Evolutionary conservation across 257 asterid genomes (phyloP), one percentile per base, ranked within the genome.

Genomic region (Solanum clarkiae): DNA sequence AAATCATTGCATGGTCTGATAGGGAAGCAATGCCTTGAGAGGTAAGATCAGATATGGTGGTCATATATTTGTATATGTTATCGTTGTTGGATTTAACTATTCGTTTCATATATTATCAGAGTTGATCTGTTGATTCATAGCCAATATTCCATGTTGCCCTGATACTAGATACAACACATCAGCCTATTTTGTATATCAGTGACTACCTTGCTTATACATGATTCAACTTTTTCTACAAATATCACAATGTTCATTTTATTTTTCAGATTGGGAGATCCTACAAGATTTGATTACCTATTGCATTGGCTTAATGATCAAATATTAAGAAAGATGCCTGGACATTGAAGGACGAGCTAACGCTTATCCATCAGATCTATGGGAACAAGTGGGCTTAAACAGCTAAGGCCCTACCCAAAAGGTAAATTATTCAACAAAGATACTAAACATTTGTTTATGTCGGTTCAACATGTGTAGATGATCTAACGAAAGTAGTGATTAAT

Each of bases 331-430:
- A 96, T 80, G 96, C 98, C 29, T 96, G 99, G 99, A 91, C 93
- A 63, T 87, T 93, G 92, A 98, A 96, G 86, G 99, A 96, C 91
- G 99, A 96, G 86, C 92, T 90, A 83, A 91, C 93, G 51, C 91
- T 96, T 29, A 29, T 3, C 85, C 99, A 96, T 85, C 91, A 94
- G 40, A 60, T 89, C 54, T 88, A 95, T 88, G 98, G 98, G 88
- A 96, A 96, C 87, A 96, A 96, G 90, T 96, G 99, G 99, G 98
- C 99, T 87, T 98, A 96, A 91, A 90, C 94, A 82, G 98, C 99
- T 56, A 96, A 92, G 92, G 95, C 93, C 88, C 89, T 96, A 68
- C 98, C 98, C 53, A 98, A 98, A 88, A 94, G 99, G 99, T 95
- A 29, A 95, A 68, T 32, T 86, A 69, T 69, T 69, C 77, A 69